phyloP scores from a whole-genome alignment of 495 filamentous ascomycete species.

The Thermothielavioides terrestris region DNA sequence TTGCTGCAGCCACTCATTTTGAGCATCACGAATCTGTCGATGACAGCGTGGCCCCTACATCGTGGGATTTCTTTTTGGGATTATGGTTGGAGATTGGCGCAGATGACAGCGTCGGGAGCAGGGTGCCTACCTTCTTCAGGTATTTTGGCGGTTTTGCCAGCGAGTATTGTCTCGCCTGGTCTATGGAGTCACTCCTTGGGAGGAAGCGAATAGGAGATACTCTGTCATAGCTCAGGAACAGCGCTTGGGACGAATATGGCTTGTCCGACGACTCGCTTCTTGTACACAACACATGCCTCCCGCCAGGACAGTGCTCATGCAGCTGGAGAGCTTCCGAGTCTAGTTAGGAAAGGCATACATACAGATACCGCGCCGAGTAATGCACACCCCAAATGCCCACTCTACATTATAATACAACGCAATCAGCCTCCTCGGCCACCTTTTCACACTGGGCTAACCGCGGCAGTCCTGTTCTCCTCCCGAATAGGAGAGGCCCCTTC shows the following conservation, averaged over 20 bases:
- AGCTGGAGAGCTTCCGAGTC: neutral
- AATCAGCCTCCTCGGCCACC: too few relatives aligned
- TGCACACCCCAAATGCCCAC: conserved; percentile 9
- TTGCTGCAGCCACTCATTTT: neutral
- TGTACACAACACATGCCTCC: neutral
- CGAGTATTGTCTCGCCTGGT: conserved; percentile 3
- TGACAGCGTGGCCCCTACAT: neutral
- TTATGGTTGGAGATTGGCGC: neutral
- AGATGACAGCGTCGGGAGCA: neutral
- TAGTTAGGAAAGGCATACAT: conserved; percentile 2
- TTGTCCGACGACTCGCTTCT: neutral
- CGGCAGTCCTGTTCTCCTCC: too few relatives aligned
- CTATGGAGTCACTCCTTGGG: conserved; percentile 9
- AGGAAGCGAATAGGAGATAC: conserved; percentile 8
- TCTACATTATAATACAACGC: conserved; percentile 25
- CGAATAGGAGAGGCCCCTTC: too few relatives aligned
- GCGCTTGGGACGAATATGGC: neutral
- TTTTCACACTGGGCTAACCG: neutral
- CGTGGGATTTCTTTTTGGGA: neutral
- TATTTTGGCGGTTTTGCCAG: too few relatives aligned
- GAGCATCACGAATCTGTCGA: neutral
- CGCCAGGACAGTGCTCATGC: neutral
- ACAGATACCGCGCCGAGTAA: conserved; percentile 12
- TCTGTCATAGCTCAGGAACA: conserved; percentile 10
- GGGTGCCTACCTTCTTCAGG: neutral